A percentile compares a stretch with the other conserved stretches of the same genome.
phyloP scores from a whole-genome alignment of 257 asterid genomes.

The Solanum etuberosum region DNA sequence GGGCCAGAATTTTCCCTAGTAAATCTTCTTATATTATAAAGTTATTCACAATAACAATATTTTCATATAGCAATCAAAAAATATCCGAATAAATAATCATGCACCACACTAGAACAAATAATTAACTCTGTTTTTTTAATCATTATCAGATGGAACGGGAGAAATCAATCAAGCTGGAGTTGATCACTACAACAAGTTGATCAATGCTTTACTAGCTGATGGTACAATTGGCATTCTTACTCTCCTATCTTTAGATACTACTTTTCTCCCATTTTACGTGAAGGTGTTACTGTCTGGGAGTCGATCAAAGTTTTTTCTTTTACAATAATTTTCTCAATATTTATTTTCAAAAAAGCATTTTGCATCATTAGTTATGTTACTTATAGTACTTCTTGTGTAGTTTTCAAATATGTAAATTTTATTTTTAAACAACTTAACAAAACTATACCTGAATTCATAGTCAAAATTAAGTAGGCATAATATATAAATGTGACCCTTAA shows the following conservation, averaged over 20 bases:
- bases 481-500: no score
- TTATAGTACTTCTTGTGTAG: background rate
- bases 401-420: background rate
- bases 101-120: no score
- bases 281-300: background rate
- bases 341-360: background rate
- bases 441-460: background rate
- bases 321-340: background rate
- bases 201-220: slow-evolving; percentile 54
- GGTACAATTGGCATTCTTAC: slow-evolving; percentile 21
- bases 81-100: no score
- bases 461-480: background rate
- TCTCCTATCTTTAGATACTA: background rate
- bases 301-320: background rate
- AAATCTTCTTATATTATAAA: background rate
- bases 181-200: slow-evolving; percentile 71
- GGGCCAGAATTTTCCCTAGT: slow-evolving; percentile 91
- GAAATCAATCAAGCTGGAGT: slow-evolving; percentile 69
- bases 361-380: background rate
- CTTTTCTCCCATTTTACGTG: background rate
- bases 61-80: no score
- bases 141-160: slow-evolving; percentile 64
- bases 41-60: no score
- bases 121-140: background rate
- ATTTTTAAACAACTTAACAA: background rate